These are phyloP conservation scores for Coemansia aciculifera DNA, from an alignment of 192 early-diverging fungal species.

Conservation along the genomic window DNA sequence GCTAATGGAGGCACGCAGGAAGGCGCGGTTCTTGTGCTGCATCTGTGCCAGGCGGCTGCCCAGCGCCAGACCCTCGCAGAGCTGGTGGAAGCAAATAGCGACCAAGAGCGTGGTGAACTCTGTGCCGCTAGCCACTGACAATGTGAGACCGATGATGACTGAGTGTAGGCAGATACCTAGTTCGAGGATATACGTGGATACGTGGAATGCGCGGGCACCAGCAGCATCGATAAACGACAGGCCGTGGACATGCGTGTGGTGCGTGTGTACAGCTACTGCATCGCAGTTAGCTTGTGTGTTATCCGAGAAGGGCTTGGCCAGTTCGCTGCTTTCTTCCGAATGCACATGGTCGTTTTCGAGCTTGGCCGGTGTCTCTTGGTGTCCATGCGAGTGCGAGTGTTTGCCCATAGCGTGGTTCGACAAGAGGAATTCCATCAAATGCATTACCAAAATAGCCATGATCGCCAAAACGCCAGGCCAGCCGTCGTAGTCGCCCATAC, in stretches of 20 bases:
- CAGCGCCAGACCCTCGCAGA: conserved; percentile 77
- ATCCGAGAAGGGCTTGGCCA: not conserved
- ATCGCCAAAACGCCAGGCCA: conserved; percentile 64
- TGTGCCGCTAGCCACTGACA: conserved; percentile 56
- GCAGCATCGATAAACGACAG: conserved; percentile 28
- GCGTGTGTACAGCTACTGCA: conserved; percentile 49
- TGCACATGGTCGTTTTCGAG: not conserved
- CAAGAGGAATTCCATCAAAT: conserved; percentile 64
- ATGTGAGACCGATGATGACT: conserved; percentile 70
- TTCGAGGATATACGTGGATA: conserved; percentile 72
- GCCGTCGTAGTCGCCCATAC: conserved; percentile 52
- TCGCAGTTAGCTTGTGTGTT: conserved; percentile 26
- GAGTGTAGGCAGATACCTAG: conserved; percentile 77
- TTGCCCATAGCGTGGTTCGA: conserved; percentile 48
- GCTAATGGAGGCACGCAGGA: conserved; percentile 45
- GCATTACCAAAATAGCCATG: conserved; percentile 65
- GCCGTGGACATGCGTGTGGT: conserved; percentile 54
- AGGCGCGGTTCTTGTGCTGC: conserved; percentile 23
- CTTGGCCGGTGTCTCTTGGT: not conserved
- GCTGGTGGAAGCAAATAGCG: conserved; percentile 73
- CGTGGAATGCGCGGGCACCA: conserved; percentile 20
- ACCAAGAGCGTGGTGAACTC: conserved; percentile 63
- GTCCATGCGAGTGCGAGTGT: conserved; percentile 29
- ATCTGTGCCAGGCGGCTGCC: conserved; percentile 70
- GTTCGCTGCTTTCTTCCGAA: not conserved